Conservation (phyloP, 768 basidiomycete genomes). For the Leccinellum luteum region DNA sequence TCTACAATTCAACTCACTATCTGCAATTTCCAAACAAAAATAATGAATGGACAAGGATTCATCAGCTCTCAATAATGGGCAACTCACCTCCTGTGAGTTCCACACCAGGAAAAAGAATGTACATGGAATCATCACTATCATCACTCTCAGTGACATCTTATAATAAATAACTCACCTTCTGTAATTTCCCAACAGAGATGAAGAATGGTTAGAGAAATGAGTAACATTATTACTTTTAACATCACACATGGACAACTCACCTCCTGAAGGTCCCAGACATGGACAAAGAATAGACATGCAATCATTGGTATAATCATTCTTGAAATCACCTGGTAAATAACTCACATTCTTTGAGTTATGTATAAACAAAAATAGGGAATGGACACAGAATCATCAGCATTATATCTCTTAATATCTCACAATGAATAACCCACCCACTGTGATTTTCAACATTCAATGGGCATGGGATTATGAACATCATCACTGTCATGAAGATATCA, state of each 20-base stretch:
- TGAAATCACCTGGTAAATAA: not conserved
- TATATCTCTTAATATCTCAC: too few species aligned
- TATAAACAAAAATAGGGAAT: too few species aligned
- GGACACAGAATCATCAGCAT: too few species aligned
- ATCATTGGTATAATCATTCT: not conserved
- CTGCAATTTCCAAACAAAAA: not conserved
- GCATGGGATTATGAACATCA: too few species aligned
- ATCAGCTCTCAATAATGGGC: not conserved
- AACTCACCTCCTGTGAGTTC: not conserved
- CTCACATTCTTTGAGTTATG: not conserved
- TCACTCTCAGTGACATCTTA: too few species aligned
- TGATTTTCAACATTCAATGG: too few species aligned
- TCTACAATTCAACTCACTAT: not conserved
- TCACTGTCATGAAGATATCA: too few species aligned
- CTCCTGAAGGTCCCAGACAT: not conserved
- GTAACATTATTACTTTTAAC: not conserved
- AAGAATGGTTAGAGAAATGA: not conserved
- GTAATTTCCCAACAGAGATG: not conserved
- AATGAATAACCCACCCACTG: too few species aligned
- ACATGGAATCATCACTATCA: too few species aligned
- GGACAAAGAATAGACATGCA: not conserved
- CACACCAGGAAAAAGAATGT: not conserved
- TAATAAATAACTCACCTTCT: not conserved
- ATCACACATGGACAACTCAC: not conserved
- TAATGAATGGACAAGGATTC: not conserved